Evolutionary conservation across 192 early-diverging fungal species (phyloP), one percentile per base, ranked within the genome.

Genomic region (Phycomyces nitens): DNA sequence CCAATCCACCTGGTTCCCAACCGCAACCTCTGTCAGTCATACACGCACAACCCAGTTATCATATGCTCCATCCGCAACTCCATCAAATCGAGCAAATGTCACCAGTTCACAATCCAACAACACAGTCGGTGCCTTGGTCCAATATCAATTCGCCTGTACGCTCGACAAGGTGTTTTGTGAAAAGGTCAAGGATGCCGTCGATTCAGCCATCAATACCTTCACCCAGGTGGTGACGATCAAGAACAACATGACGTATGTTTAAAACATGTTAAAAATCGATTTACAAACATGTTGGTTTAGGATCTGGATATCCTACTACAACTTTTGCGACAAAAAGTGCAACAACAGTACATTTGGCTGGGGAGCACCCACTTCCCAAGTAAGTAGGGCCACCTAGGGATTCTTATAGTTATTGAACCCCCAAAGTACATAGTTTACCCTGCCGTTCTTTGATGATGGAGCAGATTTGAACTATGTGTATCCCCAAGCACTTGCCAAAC

Each of bases 401-500:
- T 15, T 61, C n/a, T n/a, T n/a, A n/a, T n/a, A n/a, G n/a, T 53
- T 14, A 11, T 47, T 41, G n/a, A 15, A 38, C 3, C 2, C 18
- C 38, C 42, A 18, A 24, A 41, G 20, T 51, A 12, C 34, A 24
- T 64, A 74, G 72, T 74, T 64, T 53, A 74, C 63, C 21, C 52
- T 69, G 23, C 66, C 72, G 10, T 47, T 47, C 11, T 64, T 64
- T 50, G 38, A 64, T 47, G 44, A 68, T 39, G 71, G 65, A 24
- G 63, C 62, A 10, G 72, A 74, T 53, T 39, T 63, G 16, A 74
- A 74, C 39, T 65, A 69, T 40, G 53, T 69, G 1, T 69, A 74
- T 52, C 72, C 72, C 2, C 72, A 74, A 47, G 64, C 72, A 23
- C 38, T 74, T 24, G 72, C 72, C 0, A 74, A 69, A 27, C 72